Evolutionary conservation across 2,329 filamentous ascomycete species (phyloP), one percentile per base, ranked within the genome.

Genomic region (Talaromyces rugulosus): DNA sequence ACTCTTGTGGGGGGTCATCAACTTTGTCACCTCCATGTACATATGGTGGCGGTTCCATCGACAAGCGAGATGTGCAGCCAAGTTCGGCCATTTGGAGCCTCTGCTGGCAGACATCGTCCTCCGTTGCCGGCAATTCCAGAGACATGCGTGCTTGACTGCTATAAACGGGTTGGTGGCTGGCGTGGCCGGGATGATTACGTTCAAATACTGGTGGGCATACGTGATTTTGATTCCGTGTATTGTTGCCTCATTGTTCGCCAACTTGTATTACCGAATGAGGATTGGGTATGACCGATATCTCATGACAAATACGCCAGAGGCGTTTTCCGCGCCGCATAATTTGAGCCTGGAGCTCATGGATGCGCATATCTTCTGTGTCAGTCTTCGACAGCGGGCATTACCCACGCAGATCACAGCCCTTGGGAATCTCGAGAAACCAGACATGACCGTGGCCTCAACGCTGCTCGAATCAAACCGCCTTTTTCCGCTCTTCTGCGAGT

Each of bases 121-220:
- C 2, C 74, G 80, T 2, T 76, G 77, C 14, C 73, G 71, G 30
- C 71, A 72, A 18, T 73, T 84, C 27, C 76, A 81, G 44, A 67
- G 77, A 1, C 83, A 83, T 55, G 77, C 78, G 5, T 57, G 70
- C 1, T 63, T 81, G 40, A 82, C 81, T 52, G 81, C 80, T 1
- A 61, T 76, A 1, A 78, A 78, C 0, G 79, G 81, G 0, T 58
- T 84, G 0, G 66, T 84, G 0, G 81, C 81, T 5, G 81, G 81
- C 6, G 78, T 76, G 0, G 82, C 76, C 1, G 82, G 81, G 0
- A 75, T 85, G 73, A 68, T 83, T 3, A 84, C 82, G 0, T 78
- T 81, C 0, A 80, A 78, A 4, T 66, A 70, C 28, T 85, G 83
- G 83, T 81, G 78, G 76, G 82, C 79, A 1, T 85, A 85, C 53